Evolutionary conservation across 2,329 filamentous ascomycete genomes (phyloP).

Genomic region (Fusarium sp.): DNA sequence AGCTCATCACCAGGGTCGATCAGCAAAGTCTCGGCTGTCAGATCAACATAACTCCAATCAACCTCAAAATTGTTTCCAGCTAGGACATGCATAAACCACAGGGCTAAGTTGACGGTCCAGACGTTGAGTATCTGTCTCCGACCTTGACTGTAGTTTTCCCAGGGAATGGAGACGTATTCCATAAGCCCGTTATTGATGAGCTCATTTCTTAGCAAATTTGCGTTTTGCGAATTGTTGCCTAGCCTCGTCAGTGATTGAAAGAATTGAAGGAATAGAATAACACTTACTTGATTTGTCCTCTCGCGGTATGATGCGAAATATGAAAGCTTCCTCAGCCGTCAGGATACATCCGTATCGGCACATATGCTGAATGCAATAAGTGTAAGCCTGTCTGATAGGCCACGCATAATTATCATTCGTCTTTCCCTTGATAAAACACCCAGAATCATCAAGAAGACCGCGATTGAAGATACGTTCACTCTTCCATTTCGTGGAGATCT

Average conservation of each 20-base stretch:
- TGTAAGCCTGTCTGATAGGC: slow-evolving; percentile 29
- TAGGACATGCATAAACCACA: slow-evolving; percentile 33
- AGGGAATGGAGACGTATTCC: slow-evolving; percentile 30
- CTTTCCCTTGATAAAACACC: not conserved
- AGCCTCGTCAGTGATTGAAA: not conserved
- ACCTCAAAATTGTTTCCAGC: slow-evolving; percentile 22
- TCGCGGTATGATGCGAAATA: slow-evolving; percentile 8
- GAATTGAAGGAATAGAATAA: not conserved
- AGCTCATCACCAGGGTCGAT: too few relatives aligned
- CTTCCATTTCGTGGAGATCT: slow-evolving; percentile 19
- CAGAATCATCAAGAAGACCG: slow-evolving; percentile 9
- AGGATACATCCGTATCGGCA: slow-evolving; percentile 33
- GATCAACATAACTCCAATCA: slow-evolving; percentile 8
- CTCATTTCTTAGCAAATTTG: not conserved
- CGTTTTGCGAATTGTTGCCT: not conserved
- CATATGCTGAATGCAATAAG: slow-evolving; percentile 25
- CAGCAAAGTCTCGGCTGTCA: not conserved
- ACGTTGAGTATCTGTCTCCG: not conserved
- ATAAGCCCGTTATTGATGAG: slow-evolving; percentile 23
- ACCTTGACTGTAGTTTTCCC: slow-evolving; percentile 10
- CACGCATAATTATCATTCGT: not conserved
- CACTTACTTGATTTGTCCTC: not conserved
- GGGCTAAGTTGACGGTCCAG: slow-evolving; percentile 25
- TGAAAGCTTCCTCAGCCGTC: slow-evolving; percentile 28
- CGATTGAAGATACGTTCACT: slow-evolving; percentile 2